Base-by-base conservation (phyloP, 306 rosid genomes). In the Cucurbita argyrosperma region DNA sequence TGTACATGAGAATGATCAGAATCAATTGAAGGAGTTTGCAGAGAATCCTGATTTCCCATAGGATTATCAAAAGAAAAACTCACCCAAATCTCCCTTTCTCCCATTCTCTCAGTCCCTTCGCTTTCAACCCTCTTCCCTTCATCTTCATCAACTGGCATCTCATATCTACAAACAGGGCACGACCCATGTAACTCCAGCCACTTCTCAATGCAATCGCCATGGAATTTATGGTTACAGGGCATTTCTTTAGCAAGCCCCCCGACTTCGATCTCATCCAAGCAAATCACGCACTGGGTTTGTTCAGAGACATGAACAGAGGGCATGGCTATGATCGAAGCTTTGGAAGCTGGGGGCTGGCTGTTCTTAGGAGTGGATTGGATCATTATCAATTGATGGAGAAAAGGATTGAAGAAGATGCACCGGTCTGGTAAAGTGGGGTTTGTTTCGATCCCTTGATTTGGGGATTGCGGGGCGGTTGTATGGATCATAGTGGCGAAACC, bases 181-280 rank as follows among this genome's bases (percentile, higher is more conserved):
- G 90, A 79, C 45, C 96, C 99, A 73, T 87, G 98, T 37, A 82
- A 74, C 72, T 84, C 83, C 40, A 90, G 23, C 98, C 98, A 94
- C 87, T 83, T 88, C 80, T 85, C 92, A 38, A 94, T 82, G 16
- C 99, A 90, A 67, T 54, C 40, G 0, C 51, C 72, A 16, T 90
- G 97, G 77, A 94, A 94, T 55, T 79, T 83, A 70, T 94, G 98
- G 80, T 74, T 80, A 70, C 96, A 90, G 10, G 97, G 92, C 97
- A 94, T 89, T 42, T 85, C 86, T 19, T 80, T 94, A 0, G 74
- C 90, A 39, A 74, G 64, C 7, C 80, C 82, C 59, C 87, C 88
- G 47, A 76, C 80, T 65, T 81, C 86, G 76, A 82, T 86, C 61
- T 87, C 85, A 18, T 93, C 97, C 82, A 93, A 83, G 72, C 97